Percentiles rank a stretch among this genome's conserved stretches.
Evolutionary conservation across 108 stramenopile species (phyloP).

Genomic region (Pseudonitzschia pungens): DNA sequence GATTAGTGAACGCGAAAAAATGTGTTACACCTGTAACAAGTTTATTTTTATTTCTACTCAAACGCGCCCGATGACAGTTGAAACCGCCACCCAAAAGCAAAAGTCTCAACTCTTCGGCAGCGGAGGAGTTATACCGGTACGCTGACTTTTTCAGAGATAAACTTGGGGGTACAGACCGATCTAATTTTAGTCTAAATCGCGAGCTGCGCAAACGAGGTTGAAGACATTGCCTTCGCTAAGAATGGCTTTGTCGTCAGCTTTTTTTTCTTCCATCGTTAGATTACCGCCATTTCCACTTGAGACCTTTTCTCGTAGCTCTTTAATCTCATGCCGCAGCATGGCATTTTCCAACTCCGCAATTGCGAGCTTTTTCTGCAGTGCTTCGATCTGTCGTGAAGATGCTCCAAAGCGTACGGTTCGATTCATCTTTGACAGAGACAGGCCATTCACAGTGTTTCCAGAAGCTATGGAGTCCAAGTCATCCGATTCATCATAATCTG

Average conservation of each 20-base stretch:
- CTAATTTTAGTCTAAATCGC: neutral
- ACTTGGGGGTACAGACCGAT: neutral
- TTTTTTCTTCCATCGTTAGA: neutral
- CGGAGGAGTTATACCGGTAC: too few species aligned
- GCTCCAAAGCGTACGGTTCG: slow-evolving; percentile 28
- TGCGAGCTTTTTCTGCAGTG: slow-evolving; percentile 16
- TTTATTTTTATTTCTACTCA: too few species aligned
- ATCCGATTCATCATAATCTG: slow-evolving; percentile 40
- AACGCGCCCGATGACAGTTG: too few species aligned
- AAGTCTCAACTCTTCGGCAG: too few species aligned
- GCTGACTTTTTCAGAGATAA: too few species aligned
- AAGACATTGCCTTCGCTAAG: slow-evolving; percentile 13
- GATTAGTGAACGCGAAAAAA: neutral
- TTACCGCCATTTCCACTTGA: neutral
- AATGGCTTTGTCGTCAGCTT: neutral
- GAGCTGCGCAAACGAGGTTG: neutral
- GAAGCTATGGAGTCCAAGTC: slow-evolving; percentile 61
- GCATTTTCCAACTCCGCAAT: slow-evolving; percentile 26
- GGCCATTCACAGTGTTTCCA: slow-evolving; percentile 11
- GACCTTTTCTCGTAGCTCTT: slow-evolving; percentile 4
- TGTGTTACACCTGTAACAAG: neutral
- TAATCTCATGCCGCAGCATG: slow-evolving; percentile 15
- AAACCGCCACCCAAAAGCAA: too few species aligned
- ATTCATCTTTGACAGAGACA: neutral
- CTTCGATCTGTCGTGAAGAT: slow-evolving; percentile 21